Base-by-base conservation (phyloP, 805 yeast species). In the Zygosaccharomyces bisporus region DNA sequence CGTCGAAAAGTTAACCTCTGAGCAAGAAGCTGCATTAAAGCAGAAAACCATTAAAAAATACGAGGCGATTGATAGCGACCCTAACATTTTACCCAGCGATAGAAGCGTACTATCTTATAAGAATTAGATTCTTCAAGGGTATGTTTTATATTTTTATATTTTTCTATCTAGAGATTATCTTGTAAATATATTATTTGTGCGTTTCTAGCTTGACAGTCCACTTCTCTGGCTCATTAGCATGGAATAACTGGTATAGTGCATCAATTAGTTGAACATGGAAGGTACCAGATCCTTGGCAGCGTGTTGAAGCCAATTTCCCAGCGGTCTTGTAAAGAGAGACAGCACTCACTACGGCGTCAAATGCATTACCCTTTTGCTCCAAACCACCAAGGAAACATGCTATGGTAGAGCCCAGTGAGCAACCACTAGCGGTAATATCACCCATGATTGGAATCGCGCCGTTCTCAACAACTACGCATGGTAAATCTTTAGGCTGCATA, bases 371-470 rank as follows among this genome's bases (percentile, higher is more conserved):
- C 2, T 52, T 53, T 6, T 56, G 62, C 0, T 71, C 64, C 42
- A 63, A 54, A 2, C 78, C 75, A 3, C 81, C 81, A 2, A 79
- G 60, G 46, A 69, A 73, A 1, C 85, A 69, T 0, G 85, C 81
- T 42, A 87, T 77, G 0, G 78, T 74, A 35, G 89, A 79, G 1
- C 95, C 95, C 30, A 88, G 64, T 0, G 91, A 77, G 50, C 96
- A 88, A 0, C 96, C 96, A 2, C 89, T 71, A 0, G 95, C 95
- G 0, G 95, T 87, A 4, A 87, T 75, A 8, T 67, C 60, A 0
- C 82, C 81, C 83, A 87, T 80, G 13, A 80, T 52, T 16, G 64
- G 64, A 52, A 77, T 73, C 1, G 93, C 88, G 4, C 90, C 91
- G 6, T 55, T 45, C 4, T 80, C 57, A 2, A 57, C 52, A 2